phyloP scores from a whole-genome alignment of 179 eudicot species.

The Beta corolliflora region DNA sequence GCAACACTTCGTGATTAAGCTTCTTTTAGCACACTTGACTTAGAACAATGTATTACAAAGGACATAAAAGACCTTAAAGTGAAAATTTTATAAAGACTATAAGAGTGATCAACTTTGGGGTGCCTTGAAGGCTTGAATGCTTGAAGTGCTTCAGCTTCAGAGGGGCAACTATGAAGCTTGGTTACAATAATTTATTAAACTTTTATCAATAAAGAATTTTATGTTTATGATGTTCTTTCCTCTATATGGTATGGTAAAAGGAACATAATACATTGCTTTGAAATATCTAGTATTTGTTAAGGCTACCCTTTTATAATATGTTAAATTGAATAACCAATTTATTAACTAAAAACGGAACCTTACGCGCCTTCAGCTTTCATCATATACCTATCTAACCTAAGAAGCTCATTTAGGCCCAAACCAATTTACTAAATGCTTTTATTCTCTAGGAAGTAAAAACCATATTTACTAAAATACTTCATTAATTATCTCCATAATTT shows the following conservation, averaged over 20 bases:
- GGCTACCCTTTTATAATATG: too few species aligned
- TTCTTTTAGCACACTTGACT: background rate
- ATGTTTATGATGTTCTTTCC: background rate
- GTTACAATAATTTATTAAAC: too few species aligned
- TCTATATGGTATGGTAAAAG: background rate
- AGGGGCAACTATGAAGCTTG: background rate
- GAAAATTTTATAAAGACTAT: background rate
- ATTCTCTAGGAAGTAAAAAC: too few species aligned
- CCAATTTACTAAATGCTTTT: too few species aligned
- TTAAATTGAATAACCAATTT: too few species aligned
- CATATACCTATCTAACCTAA: background rate
- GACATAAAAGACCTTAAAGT: background rate
- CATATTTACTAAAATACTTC: too few species aligned
- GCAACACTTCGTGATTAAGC: background rate
- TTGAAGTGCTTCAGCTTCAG: background rate
- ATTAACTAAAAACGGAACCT: background rate
- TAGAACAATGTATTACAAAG: background rate
- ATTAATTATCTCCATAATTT: too few species aligned
- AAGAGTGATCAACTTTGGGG: background rate
- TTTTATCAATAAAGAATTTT: background rate
- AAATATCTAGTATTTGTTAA: too few species aligned
- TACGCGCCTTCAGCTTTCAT: background rate
- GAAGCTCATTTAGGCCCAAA: too few species aligned
- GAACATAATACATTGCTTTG: too few species aligned
- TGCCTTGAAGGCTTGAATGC: background rate